A percentile compares a stretch with the other conserved stretches of the same genome.
Conservation (phyloP, 225 moss, liverwort and hornwort species). For the Polytrichum formosum region DNA sequence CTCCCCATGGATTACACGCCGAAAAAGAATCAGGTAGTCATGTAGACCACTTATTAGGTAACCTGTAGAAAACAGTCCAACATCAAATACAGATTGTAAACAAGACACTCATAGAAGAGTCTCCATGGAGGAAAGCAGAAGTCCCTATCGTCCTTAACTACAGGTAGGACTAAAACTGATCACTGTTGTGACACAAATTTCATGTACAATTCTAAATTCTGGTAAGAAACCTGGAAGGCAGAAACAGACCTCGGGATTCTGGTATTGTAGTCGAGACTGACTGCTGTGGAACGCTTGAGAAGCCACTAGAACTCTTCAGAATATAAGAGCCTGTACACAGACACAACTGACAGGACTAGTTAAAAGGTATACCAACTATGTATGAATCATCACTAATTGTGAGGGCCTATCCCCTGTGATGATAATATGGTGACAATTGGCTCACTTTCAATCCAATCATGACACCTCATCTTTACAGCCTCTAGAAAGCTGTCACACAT, state of each 20-base stretch:
- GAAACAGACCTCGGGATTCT: constrained; percentile 57
- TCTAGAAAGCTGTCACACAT: too few species aligned
- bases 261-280: constrained; percentile 61
- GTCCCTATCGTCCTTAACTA: too few species aligned
- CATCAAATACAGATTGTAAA: not conserved
- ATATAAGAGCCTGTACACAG: constrained; percentile 51
- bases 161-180: too few species aligned
- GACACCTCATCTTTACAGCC: not conserved
- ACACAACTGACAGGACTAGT: not conserved
- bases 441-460: not conserved
- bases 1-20: constrained; percentile 75
- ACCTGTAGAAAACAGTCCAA: constrained; percentile 33
- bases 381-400: too few species aligned
- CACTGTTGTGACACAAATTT: too few species aligned
- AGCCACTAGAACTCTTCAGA: constrained; percentile 49
- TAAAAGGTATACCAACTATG: not conserved
- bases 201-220: too few species aligned
- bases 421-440: constrained; percentile 1
- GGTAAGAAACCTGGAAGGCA: not conserved
- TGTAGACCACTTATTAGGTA: constrained; percentile 73
- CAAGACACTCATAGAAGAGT: not conserved
- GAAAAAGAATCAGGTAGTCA: constrained; percentile 77
- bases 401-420: not conserved
- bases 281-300: constrained; percentile 64
- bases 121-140: too few species aligned